Conservation (phyloP, 2,329 filamentous ascomycete genomes). For the Aspergillus awamori region DNA sequence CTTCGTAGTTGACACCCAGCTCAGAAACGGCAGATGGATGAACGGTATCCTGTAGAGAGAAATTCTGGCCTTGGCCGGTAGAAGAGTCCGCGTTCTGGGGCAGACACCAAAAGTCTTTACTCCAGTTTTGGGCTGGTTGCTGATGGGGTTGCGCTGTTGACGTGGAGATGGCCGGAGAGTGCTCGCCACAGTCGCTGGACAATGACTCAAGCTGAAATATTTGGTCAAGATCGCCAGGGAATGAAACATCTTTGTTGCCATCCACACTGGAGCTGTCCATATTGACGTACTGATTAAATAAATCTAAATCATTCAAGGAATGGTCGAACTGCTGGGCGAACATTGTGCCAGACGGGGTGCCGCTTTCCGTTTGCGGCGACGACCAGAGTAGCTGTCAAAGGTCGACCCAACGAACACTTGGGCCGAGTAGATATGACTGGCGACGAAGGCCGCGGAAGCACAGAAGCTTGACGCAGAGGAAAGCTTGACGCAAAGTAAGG, state of each 20-base stretch:
- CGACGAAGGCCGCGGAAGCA: conserved; percentile 17
- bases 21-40: conserved; percentile 41
- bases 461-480: conserved; percentile 15
- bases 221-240: conserved; percentile 54
- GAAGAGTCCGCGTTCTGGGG: conserved; percentile 52
- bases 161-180: conserved; percentile 54
- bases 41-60: conserved; percentile 42
- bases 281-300: conserved; percentile 67
- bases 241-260: conserved; percentile 52
- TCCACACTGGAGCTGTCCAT: conserved; percentile 57
- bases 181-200: conserved; percentile 56
- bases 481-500: conserved; percentile 25
- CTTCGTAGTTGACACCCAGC: conserved; percentile 37
- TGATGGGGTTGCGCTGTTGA: conserved; percentile 41
- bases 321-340: conserved; percentile 53
- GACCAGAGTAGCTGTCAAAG: conserved; percentile 23
- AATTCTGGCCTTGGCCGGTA: conserved; percentile 29
- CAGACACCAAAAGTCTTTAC: conserved; percentile 55
- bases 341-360: conserved; percentile 50
- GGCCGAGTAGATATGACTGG: conserved; percentile 36
- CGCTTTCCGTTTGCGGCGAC: conserved; percentile 50
- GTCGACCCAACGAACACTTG: conserved; percentile 20
- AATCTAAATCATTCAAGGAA: conserved; percentile 61
- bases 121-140: conserved; percentile 54
- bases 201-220: conserved; percentile 55